These are phyloP conservation scores for Solanum raphanifolium DNA, from an alignment of 257 asterid genomes.

Conservation along the genomic window DNA sequence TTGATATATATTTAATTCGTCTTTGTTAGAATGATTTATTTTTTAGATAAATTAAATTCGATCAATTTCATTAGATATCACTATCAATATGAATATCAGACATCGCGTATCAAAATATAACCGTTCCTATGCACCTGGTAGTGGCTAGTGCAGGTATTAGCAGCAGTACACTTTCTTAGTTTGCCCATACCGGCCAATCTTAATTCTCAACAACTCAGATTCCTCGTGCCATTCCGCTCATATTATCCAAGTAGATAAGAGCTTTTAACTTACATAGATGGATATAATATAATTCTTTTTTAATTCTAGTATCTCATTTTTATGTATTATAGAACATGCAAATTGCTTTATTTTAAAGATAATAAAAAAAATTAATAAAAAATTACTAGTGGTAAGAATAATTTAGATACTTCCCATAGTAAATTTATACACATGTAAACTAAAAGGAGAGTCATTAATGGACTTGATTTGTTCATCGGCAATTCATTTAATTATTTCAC, in stretches of 20 bases:
- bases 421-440: not conserved
- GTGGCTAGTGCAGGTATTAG: not conserved
- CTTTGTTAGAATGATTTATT: not conserved
- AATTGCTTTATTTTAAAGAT: not conserved
- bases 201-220: not conserved
- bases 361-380: not conserved
- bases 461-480: not conserved
- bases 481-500: not conserved
- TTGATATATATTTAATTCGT: accelerated
- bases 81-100: not conserved
- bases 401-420: not conserved
- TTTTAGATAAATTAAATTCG: accelerated
- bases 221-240: not conserved
- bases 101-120: not conserved
- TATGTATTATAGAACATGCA: not conserved
- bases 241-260: not conserved
- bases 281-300: not conserved
- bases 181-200: not conserved
- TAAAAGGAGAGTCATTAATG: not conserved
- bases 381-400: not conserved
- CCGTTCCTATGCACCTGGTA: not conserved
- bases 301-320: not conserved
- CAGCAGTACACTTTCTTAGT: not conserved
- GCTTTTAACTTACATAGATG: not conserved
- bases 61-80: not conserved